Percentiles rank a stretch among this genome's conserved stretches.
Conservation (phyloP, 495 filamentous ascomycete species). For the Penicillium taxi region DNA sequence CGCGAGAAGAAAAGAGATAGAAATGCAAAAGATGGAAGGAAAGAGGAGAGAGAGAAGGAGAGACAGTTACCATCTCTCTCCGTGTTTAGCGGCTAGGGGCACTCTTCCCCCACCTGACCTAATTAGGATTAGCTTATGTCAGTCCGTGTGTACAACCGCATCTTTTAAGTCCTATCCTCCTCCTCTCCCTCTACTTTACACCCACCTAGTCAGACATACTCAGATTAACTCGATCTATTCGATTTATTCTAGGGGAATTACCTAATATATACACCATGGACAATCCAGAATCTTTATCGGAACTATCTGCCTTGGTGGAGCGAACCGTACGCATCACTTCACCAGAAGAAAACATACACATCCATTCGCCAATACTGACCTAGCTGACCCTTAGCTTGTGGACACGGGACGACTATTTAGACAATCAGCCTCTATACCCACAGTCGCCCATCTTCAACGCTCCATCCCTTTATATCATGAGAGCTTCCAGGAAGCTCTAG, state of each 20-base stretch:
- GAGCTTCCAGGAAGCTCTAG: conserved; percentile 41
- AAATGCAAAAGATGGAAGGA: conserved; percentile 11
- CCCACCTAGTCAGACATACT: neutral
- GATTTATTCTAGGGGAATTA: too few species aligned
- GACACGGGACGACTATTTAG: conserved; percentile 44
- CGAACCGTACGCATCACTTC: conserved; percentile 29
- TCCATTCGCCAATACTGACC: neutral
- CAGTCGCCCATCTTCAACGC: conserved; percentile 32
- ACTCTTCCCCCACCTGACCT: conserved; percentile 13
- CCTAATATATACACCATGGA: conserved; percentile 18
- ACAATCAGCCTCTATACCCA: conserved; percentile 28
- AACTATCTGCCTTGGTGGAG: conserved; percentile 37
- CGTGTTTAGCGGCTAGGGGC: conserved; percentile 30
- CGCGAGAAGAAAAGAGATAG: conserved; percentile 14
- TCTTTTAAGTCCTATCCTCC: conserved; percentile 2
- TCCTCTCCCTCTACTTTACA: neutral
- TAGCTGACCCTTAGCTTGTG: conserved; percentile 29
- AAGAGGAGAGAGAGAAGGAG: conserved; percentile 12
- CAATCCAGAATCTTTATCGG: conserved; percentile 36
- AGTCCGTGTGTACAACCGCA: conserved; percentile 15
- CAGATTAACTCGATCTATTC: too few species aligned
- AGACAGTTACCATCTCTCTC: conserved; percentile 9
- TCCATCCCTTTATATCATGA: conserved; percentile 38
- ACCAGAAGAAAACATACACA: conserved; percentile 1
- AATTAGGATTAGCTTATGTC: conserved; percentile 20